Conservation (phyloP, 345 rosid genomes). For the Gossypium ekmanianum region DNA sequence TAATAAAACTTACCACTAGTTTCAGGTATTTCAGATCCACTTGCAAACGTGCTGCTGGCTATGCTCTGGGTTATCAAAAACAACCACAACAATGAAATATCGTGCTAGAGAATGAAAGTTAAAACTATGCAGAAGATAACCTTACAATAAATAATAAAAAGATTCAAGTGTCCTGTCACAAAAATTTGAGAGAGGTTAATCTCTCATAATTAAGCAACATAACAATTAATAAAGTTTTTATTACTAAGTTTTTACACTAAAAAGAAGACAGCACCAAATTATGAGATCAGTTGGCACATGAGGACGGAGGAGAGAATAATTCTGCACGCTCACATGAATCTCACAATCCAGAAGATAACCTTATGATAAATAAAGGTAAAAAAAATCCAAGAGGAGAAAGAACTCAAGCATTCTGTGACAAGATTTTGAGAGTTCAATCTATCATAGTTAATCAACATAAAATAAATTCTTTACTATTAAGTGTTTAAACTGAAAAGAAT, state of each 20-base stretch:
- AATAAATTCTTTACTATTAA: neutral
- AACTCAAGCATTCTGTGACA: no score
- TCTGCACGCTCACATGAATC: neutral
- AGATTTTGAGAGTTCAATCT: no score
- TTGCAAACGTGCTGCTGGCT: conserved; percentile 18
- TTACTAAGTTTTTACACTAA: neutral
- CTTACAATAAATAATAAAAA: conserved; percentile 1
- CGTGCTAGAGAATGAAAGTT: neutral
- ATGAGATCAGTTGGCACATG: neutral
- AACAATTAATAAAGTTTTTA: neutral
- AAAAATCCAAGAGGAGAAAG: no score
- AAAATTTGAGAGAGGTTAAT: neutral
- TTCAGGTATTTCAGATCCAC: conserved; percentile 31
- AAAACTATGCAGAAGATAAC: neutral
- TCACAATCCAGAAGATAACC: neutral
- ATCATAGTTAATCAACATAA: no score
- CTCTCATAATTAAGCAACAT: neutral
- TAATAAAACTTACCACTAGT: conserved; percentile 24
- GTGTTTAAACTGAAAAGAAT: neutral
- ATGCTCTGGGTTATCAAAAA: conserved; percentile 34
- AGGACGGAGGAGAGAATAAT: neutral
- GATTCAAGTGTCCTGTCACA: neutral
- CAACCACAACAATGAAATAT: neutral
- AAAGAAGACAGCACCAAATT: neutral
- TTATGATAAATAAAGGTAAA: no score